A percentile compares a stretch with the other conserved stretches of the same genome.
These are phyloP conservation scores for Orbilia ellipsospora DNA, from an alignment of 2,329 filamentous ascomycete genomes.

Conservation along the genomic window DNA sequence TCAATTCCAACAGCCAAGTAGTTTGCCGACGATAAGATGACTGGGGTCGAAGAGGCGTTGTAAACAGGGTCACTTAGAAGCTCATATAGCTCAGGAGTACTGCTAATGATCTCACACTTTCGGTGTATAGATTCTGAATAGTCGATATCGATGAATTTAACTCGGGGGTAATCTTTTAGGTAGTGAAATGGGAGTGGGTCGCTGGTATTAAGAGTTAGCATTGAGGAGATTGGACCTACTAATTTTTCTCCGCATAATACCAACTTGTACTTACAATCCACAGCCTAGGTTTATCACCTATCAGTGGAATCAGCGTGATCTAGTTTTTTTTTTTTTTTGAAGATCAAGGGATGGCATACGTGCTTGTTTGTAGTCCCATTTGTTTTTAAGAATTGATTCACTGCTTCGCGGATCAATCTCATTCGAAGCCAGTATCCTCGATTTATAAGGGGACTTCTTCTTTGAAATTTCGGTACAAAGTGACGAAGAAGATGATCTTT, in stretches of 20 bases:
- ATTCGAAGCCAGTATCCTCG: constrained; percentile 88
- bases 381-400: constrained; percentile 77
- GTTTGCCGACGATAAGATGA: constrained; percentile 70
- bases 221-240: no score
- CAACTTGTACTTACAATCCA: constrained; percentile 75
- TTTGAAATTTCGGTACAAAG: constrained; percentile 85
- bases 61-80: constrained; percentile 65
- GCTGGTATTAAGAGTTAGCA: constrained; percentile 1
- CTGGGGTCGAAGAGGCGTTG: constrained; percentile 65
- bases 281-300: constrained; percentile 83
- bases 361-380: constrained; percentile 65
- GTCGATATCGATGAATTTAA: constrained; percentile 85
- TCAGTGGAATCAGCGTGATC: neutral
- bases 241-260: no score
- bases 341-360: constrained; percentile 6
- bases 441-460: constrained; percentile 88
- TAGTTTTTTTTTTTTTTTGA: neutral
- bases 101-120: constrained; percentile 76
- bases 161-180: constrained; percentile 86
- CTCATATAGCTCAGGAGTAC: constrained; percentile 71
- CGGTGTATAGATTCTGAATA: constrained; percentile 81
- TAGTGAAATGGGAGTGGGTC: constrained; percentile 45
- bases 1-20: constrained; percentile 87
- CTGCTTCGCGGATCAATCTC: constrained; percentile 79
- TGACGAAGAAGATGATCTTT: constrained; percentile 86